Conservation (phyloP, 495 filamentous ascomycete genomes). For the Penicillium herquei region DNA sequence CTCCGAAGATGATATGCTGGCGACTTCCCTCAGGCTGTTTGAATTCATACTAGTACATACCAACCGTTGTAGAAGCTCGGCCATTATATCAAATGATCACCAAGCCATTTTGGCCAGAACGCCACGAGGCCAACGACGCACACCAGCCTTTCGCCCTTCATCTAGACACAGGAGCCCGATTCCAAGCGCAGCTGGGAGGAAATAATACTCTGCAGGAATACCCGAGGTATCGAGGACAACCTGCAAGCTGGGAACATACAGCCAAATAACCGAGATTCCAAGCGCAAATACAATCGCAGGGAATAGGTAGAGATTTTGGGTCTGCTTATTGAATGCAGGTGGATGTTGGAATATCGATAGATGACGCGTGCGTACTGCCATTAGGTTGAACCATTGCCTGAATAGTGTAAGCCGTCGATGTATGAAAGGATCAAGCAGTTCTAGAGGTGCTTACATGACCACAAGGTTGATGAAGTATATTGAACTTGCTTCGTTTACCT, state of each 20-base stretch:
- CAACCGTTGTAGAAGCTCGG: too few species aligned
- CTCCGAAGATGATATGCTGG: too few species aligned
- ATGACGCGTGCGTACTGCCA: constrained; percentile 61
- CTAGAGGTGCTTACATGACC: constrained; percentile 17
- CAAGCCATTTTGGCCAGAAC: constrained; percentile 20
- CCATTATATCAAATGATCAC: constrained; percentile 1
- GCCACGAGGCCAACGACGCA: constrained; percentile 22
- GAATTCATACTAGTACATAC: too few species aligned
- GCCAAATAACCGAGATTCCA: constrained; percentile 60
- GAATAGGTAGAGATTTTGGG: constrained; percentile 61
- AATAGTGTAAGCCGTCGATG: not conserved
- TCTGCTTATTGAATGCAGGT: constrained; percentile 54
- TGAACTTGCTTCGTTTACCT: constrained; percentile 42
- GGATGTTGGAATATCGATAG: constrained; percentile 66
- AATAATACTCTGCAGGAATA: constrained; percentile 64
- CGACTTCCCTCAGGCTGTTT: too few species aligned
- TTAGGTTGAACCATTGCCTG: constrained; percentile 70
- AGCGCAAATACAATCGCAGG: constrained; percentile 63
- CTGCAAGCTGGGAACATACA: constrained; percentile 61
- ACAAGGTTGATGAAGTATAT: constrained; percentile 36
- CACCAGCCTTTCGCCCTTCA: constrained; percentile 19
- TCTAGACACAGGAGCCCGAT: constrained; percentile 51
- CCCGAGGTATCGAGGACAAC: constrained; percentile 47
- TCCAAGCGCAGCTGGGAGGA: constrained; percentile 63
- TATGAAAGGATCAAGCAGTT: not conserved